Conservation (phyloP, 768 basidiomycete species). For the Ramaria sp. region DNA sequence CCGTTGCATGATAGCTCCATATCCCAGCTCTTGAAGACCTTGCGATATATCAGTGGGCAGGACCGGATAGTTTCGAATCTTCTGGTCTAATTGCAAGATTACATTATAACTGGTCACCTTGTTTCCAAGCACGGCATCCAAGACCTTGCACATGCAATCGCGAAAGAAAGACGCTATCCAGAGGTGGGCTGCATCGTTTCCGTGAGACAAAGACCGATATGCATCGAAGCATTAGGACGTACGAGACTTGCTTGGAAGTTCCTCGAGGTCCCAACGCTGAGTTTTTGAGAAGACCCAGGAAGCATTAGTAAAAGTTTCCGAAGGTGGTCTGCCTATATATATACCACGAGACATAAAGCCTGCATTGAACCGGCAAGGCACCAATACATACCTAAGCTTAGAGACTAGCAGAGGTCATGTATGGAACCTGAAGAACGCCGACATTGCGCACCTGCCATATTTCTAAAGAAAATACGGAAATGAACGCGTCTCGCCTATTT, state of each 20-base stretch:
- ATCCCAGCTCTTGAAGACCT: too few species aligned
- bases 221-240: background rate
- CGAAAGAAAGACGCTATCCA: conserved; percentile 4
- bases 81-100: conserved; percentile 3
- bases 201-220: background rate
- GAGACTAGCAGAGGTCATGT: background rate
- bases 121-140: background rate
- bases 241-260: background rate
- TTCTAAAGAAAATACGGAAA: background rate
- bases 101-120: background rate
- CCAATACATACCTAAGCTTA: background rate
- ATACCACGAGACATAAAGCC: background rate
- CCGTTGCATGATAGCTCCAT: too few species aligned
- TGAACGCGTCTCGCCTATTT: background rate
- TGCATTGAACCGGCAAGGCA: background rate
- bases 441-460: conserved; percentile 2
- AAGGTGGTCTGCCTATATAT: background rate
- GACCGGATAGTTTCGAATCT: background rate
- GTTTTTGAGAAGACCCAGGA: conserved; percentile 1
- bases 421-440: background rate
- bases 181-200: background rate
- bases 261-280: background rate
- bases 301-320: conserved; percentile 1
- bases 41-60: too few species aligned
- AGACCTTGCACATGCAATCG: background rate